phyloP scores from a whole-genome alignment of 371 early-diverging fungal species.

The Conidiobolus coronatus region DNA sequence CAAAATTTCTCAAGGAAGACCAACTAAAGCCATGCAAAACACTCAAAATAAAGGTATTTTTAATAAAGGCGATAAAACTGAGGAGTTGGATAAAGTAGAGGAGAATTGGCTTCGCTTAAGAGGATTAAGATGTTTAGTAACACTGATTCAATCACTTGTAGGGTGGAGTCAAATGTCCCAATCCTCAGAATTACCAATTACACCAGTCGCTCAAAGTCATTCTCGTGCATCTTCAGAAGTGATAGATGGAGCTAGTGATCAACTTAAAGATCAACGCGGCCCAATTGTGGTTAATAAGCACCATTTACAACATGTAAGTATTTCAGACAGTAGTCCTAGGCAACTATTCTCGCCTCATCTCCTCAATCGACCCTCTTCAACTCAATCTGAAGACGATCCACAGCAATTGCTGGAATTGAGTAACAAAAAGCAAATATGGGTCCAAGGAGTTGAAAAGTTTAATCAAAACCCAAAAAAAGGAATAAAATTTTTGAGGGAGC shows the following conservation, averaged over 20 bases:
- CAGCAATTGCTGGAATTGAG: not conserved
- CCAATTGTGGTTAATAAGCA: constrained; percentile 3
- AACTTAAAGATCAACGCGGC: not conserved
- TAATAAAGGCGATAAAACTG: constrained; percentile 20
- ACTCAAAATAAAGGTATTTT: constrained; percentile 22
- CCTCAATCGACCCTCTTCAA: not conserved
- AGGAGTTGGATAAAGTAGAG: not conserved
- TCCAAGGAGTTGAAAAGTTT: not conserved
- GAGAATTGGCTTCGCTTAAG: not conserved
- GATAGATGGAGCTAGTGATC: not conserved
- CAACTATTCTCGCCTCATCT: not conserved
- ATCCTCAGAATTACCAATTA: not conserved
- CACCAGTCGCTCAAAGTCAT: not conserved
- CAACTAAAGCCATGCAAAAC: constrained; percentile 19
- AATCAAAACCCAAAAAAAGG: constrained; percentile 1
- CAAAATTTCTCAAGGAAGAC: constrained; percentile 9
- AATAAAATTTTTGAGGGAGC: constrained; percentile 34
- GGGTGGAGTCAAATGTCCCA: not conserved
- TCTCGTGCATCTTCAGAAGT: not conserved
- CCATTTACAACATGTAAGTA: constrained; percentile 1
- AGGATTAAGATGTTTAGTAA: constrained; percentile 1
- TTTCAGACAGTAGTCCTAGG: not conserved
- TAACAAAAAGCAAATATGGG: not conserved
- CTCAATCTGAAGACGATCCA: not conserved
- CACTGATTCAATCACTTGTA: constrained; percentile 1